A percentile compares a stretch with the other conserved stretches of the same genome.
Conservation (phyloP, 2,329 filamentous ascomycete species). For the Mariannaea elegans region DNA sequence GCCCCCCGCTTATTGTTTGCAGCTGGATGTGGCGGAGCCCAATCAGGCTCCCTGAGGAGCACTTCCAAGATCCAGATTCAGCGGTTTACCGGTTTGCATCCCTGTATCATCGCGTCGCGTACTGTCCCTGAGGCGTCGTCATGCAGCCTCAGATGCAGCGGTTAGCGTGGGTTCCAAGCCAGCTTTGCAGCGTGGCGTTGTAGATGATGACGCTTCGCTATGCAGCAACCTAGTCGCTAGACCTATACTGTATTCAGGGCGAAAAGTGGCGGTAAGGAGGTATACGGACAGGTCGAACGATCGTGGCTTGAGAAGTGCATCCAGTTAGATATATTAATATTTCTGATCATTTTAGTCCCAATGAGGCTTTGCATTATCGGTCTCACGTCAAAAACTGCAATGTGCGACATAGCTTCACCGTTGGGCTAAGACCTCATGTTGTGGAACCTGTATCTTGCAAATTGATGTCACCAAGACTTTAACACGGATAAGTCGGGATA, state of each 20-base stretch:
- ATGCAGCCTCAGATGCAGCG: constrained; percentile 8
- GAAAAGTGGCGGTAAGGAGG: neutral
- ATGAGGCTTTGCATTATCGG: neutral
- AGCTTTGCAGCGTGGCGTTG: constrained; percentile 9
- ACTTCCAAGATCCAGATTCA: neutral
- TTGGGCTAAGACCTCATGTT: neutral
- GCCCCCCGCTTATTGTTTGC: constrained; percentile 13
- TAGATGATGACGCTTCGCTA: too few species aligned
- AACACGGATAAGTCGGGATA: constrained; percentile 12
- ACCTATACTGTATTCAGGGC: neutral
- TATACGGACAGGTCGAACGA: too few species aligned
- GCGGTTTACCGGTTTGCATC: neutral
- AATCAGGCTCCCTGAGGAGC: constrained; percentile 5
- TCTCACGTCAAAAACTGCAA: neutral
- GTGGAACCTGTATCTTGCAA: neutral
- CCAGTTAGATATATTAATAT: too few species aligned
- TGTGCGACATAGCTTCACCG: neutral
- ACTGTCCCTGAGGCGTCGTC: constrained; percentile 10
- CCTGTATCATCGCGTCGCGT: neutral
- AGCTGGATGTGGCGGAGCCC: neutral
- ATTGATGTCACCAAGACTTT: neutral
- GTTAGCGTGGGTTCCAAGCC: neutral
- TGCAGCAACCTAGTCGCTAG: too few species aligned
- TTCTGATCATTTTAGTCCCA: neutral
- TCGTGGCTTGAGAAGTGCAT: too few species aligned